Evolutionary conservation across 345 rosid species (phyloP), one percentile per base, ranked within the genome.

Genomic region (Hevea brasiliensis): DNA sequence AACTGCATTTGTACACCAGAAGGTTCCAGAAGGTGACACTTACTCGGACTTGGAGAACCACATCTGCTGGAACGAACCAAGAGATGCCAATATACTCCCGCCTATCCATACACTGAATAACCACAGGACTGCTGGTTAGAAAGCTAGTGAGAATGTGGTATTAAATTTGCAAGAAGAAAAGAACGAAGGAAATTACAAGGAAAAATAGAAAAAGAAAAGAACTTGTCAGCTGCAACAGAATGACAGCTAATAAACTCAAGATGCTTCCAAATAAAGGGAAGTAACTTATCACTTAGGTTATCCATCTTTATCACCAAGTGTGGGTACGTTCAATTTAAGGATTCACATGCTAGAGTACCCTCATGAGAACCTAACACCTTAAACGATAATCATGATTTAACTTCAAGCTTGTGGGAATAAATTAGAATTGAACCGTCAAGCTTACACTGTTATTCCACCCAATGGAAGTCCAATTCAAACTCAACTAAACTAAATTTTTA

Each of bases 21-120:
- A 20, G 27, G 32, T 32, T 8, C 35, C 15, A 5, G 24, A 50
- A 68, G 14, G 44, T 5, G 51, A 51, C 67, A 76, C 91, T 84
- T 84, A 90, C 96, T 90, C 93, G 0, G 92, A 75, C 81, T 87
- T 88, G 61, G 99, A 96, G 87, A 96, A 89, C 98, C 98, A 96
- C 99, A 93, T 92, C 77, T 89, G 98, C 87, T 95, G 98, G 83
- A 89, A 92, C 35, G 98, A 92, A 67, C 96, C 96, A 14, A 89
- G 90, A 10, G 97, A 89, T 72, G 98, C 99, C 87, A 92, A 74
- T 88, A 90, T 87, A 72, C 94, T 88, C 64, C 94, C 97, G 75
- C 92, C 96, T 51, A 90, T 92, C 98, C 98, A 92, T 29, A 93
- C 99, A 79, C 99, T 95, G 95, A 58, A 56, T 11, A 63, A 69